Evolutionary conservation across 208 protist genomes (phyloP).

Genomic region (Leishmania major): DNA sequence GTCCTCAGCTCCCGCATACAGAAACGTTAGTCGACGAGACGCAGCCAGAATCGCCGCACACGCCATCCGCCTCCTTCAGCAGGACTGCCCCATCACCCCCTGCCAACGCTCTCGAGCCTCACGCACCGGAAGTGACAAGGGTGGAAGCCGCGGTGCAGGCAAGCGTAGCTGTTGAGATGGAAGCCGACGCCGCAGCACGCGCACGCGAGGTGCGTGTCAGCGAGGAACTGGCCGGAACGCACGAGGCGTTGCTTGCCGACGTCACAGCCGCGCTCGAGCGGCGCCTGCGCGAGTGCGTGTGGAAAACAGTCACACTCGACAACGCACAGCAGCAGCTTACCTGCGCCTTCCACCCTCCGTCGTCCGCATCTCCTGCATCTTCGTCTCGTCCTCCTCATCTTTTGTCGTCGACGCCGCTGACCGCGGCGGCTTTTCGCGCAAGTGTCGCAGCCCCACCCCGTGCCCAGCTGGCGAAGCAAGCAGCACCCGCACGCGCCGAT

Average conservation of each 20-base stretch:
- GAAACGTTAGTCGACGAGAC: neutral
- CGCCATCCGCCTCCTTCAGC: neutral
- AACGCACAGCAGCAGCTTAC: conserved; percentile 59
- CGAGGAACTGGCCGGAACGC: conserved; percentile 14
- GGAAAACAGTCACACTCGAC: conserved; percentile 60
- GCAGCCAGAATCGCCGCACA: neutral
- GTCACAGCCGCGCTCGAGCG: conserved; percentile 44
- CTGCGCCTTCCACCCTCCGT: conserved; percentile 32
- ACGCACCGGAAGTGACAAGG: neutral
- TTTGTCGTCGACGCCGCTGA: neutral
- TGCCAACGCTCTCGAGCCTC: neutral
- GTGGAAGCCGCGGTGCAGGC: neutral
- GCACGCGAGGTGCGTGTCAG: neutral
- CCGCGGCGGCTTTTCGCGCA: neutral
- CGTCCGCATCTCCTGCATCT: neutral
- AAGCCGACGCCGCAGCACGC: neutral
- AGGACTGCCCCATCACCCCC: neutral
- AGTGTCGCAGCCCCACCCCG: neutral
- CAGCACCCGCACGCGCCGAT: neutral
- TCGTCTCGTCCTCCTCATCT: neutral
- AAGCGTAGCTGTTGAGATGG: neutral
- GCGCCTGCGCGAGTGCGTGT: conserved; percentile 47
- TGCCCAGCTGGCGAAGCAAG: neutral
- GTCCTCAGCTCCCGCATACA: neutral
- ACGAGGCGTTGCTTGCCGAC: conserved; percentile 22